Conservation (phyloP, 139 green algal genomes). For the Medakamo hakoo region DNA sequence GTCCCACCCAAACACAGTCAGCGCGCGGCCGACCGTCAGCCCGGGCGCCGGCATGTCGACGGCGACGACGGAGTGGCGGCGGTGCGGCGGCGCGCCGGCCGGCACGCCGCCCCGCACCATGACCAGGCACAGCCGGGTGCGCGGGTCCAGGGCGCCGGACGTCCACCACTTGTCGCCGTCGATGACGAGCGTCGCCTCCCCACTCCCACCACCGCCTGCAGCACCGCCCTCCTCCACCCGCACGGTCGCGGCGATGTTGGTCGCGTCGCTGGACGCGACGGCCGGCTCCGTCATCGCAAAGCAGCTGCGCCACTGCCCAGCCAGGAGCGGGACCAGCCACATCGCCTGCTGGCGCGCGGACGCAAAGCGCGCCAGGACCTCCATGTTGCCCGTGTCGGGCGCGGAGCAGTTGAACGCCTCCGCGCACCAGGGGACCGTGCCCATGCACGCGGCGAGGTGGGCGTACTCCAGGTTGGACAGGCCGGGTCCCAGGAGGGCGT, state of each 20-base stretch:
- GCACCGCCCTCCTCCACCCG: slow-evolving; percentile 1
- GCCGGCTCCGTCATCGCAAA: slow-evolving; percentile 98
- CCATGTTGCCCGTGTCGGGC: slow-evolving; percentile 99
- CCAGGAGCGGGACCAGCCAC: slow-evolving; percentile 87
- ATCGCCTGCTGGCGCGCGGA: slow-evolving; percentile 55
- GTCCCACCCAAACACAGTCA: slow-evolving; percentile 74
- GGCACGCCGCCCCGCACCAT: slow-evolving; percentile 95
- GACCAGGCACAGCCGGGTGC: slow-evolving; percentile 52
- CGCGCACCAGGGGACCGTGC: slow-evolving; percentile 42
- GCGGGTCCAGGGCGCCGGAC: slow-evolving; percentile 62
- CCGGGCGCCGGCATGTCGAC: slow-evolving; percentile 67
- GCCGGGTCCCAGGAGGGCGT: slow-evolving; percentile 52
- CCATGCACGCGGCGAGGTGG: slow-evolving; percentile 65
- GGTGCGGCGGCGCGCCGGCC: slow-evolving; percentile 24
- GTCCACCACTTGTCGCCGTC: slow-evolving; percentile 96
- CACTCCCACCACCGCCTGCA: slow-evolving; percentile 12
- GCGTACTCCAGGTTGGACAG: slow-evolving; percentile 90
- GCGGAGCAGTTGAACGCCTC: slow-evolving; percentile 98
- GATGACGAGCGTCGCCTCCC: slow-evolving; percentile 30
- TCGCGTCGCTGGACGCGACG: slow-evolving; percentile 91
- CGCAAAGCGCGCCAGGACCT: slow-evolving; percentile 74
- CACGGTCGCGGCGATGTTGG: slow-evolving; percentile 75
- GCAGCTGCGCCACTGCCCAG: slow-evolving; percentile 71
- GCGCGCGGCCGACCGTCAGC: slow-evolving; percentile 37
- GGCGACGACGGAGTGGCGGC: slow-evolving; percentile 88